Conservation (phyloP, 176 grass and related monocot species). For the Cenchrus purpureus region DNA sequence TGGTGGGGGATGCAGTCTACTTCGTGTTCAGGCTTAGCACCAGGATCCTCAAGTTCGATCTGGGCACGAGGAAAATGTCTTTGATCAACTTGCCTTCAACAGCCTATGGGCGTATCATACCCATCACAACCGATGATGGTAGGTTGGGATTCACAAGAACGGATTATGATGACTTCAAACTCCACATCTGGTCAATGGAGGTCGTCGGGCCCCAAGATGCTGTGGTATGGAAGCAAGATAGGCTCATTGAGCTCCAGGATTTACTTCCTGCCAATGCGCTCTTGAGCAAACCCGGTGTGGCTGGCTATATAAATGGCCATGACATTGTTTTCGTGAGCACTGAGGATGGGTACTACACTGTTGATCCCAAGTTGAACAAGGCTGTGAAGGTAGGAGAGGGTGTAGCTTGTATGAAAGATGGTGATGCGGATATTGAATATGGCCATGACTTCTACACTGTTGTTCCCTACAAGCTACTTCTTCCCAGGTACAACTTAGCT, state of each 20-base stretch:
- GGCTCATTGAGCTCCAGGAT: no score
- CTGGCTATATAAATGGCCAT: not conserved
- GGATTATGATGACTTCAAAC: not conserved
- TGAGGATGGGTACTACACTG: not conserved
- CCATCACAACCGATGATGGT: not conserved
- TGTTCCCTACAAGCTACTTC: not conserved
- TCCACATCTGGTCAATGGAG: not conserved
- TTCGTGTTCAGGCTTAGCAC: not conserved
- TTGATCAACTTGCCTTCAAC: not conserved
- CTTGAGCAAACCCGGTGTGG: no score
- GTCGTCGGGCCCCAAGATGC: no score
- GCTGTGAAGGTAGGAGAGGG: not conserved
- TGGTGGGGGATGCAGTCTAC: not conserved
- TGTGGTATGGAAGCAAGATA: not conserved
- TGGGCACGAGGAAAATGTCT: not conserved
- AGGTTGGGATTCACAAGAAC: not conserved
- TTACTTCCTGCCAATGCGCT: no score
- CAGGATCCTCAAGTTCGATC: not conserved
- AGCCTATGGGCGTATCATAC: not conserved
- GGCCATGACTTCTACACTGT: not conserved
- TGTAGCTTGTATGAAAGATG: not conserved
- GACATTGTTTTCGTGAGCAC: not conserved
- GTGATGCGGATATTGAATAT: not conserved
- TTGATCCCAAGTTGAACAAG: not conserved
- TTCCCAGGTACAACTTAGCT: not conserved